Evolutionary conservation across 2,329 filamentous ascomycete genomes (phyloP).

Genomic region (Aureobasidium sp.): DNA sequence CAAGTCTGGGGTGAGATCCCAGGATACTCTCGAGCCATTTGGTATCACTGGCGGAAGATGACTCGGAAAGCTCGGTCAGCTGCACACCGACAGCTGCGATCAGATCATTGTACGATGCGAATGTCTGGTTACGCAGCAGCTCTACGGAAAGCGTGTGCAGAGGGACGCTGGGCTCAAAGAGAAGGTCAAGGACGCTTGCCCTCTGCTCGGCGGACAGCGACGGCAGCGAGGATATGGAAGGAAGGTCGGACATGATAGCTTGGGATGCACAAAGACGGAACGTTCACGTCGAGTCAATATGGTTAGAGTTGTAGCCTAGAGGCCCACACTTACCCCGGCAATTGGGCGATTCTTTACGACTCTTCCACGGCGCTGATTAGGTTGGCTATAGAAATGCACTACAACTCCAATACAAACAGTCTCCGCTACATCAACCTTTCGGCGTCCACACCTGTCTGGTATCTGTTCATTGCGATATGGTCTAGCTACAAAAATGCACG

Average conservation of each 20-base stretch:
- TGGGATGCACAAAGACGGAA: not conserved
- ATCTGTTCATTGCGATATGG: too few relatives aligned
- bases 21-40: conserved; percentile 64
- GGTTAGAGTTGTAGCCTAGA: not conserved
- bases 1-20: conserved; percentile 74
- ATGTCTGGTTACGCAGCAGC: conserved; percentile 53
- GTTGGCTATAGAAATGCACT: not conserved
- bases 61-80: conserved; percentile 54
- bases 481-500: too few relatives aligned
- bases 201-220: conserved; percentile 50
- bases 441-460: not conserved
- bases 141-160: conserved; percentile 68
- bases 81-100: conserved; percentile 59
- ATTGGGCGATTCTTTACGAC: not conserved
- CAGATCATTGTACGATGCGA: conserved; percentile 61
- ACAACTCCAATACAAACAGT: not conserved
- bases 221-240: conserved; percentile 50
- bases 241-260: conserved; percentile 39
- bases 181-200: conserved; percentile 59
- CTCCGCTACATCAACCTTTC: not conserved
- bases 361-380: not conserved
- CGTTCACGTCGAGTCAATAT: not conserved
- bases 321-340: conserved; percentile 1
- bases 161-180: conserved; percentile 75
- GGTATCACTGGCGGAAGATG: conserved; percentile 44